Conservation (phyloP, 148 eudicot genomes). For the Chenopodium formosanum region DNA sequence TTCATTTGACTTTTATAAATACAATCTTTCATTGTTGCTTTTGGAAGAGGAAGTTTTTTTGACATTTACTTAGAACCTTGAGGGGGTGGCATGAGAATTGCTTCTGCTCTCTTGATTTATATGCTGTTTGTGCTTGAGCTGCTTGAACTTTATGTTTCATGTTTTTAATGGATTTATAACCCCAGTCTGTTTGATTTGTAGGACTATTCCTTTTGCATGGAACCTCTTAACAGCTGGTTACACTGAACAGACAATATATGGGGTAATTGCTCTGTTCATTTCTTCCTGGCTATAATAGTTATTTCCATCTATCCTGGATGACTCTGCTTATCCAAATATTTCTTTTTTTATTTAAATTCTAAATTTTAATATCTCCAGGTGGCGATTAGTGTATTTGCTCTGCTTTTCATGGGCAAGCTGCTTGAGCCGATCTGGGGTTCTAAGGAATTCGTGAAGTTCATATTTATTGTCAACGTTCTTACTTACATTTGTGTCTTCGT, state of each 20-base stretch:
- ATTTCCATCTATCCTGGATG: not conserved
- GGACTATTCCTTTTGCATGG: slow-evolving; percentile 99
- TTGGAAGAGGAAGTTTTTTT: not conserved
- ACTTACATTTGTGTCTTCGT: slow-evolving; percentile 80
- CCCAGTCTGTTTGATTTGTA: slow-evolving; percentile 32
- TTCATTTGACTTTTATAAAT: not conserved
- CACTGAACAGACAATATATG: slow-evolving; percentile 75
- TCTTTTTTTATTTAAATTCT: not conserved
- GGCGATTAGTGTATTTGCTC: slow-evolving; percentile 68
- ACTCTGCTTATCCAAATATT: not conserved
- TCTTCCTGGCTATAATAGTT: slow-evolving; percentile 6
- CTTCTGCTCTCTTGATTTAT: not conserved
- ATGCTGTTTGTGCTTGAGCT: slow-evolving; percentile 8
- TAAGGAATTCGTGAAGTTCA: slow-evolving; percentile 91
- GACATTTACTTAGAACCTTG: not conserved
- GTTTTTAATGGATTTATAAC: not conserved
- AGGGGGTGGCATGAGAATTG: not conserved
- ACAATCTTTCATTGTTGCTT: not conserved
- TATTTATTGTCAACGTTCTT: slow-evolving; percentile 81
- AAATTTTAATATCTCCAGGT: slow-evolving; percentile 40
- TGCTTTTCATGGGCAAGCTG: slow-evolving; percentile 84
- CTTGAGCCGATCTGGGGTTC: slow-evolving; percentile 99
- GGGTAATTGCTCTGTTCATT: slow-evolving; percentile 50
- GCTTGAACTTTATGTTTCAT: not conserved
- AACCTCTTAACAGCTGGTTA: slow-evolving; percentile 95